Evolutionary conservation across 306 rosid genomes (phyloP).

Genomic region (Cucumis sativus): Cucumber_9930_V3 NC_026661.2:3182501-3183000

Average conservation of each 20-base stretch:
- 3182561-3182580: slow-evolving; percentile 46
- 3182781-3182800: background rate
- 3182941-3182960: background rate
- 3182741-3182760: background rate
- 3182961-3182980: too few species aligned
- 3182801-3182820: slow-evolving; percentile 3
- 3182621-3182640: slow-evolving; percentile 36
- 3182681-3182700: slow-evolving; percentile 32
- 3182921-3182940: background rate
- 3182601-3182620: slow-evolving; percentile 57
- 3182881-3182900: background rate
- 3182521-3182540: slow-evolving; percentile 40
- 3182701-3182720: background rate
- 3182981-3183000: too few species aligned
- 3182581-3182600: slow-evolving; percentile 60
- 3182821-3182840: background rate
- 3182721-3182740: background rate
- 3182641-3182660: slow-evolving; percentile 44
- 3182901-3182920: background rate
- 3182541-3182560: slow-evolving; percentile 69
- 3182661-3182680: slow-evolving; percentile 29
- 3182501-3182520: background rate
- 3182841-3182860: background rate
- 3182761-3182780: background rate
- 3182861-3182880: background rate